A percentile compares a stretch with the other conserved stretches of the same genome.
These are phyloP conservation scores for Backusella macrospora DNA, from an alignment of 192 early-diverging fungal species.

Conservation along the genomic window DNA sequence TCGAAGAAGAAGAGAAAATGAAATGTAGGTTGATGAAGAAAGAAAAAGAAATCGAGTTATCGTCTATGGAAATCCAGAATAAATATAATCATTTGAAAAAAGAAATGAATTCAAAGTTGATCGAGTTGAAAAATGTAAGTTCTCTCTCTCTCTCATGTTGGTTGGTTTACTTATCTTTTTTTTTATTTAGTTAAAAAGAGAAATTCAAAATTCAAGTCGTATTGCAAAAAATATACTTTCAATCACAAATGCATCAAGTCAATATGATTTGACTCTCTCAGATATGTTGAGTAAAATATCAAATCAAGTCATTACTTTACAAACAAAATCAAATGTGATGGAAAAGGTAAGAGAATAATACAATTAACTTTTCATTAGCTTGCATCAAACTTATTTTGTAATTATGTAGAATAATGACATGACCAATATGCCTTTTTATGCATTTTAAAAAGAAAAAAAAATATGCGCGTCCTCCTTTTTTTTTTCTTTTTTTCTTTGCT, in stretches of 20 bases:
- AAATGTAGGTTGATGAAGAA: too few relatives aligned
- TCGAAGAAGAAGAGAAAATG: not conserved
- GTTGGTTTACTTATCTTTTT: not conserved
- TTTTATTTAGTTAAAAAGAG: not conserved
- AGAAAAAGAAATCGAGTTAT: not conserved
- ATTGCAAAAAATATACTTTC: constrained; percentile 6
- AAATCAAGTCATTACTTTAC: not conserved
- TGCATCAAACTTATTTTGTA: too few relatives aligned
- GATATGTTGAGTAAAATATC: not conserved
- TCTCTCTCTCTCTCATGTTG: too few relatives aligned
- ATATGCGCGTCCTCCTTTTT: too few relatives aligned
- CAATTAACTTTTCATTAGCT: too few relatives aligned
- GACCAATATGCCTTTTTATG: not conserved
- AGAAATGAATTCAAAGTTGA: not conserved
- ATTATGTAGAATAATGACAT: not conserved
- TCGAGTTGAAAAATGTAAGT: constrained; percentile 7
- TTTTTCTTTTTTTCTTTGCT: constrained; percentile 37
- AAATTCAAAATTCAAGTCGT: not conserved
- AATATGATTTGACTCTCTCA: not conserved
- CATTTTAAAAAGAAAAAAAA: not conserved
- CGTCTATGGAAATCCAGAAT: not conserved
- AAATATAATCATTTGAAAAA: not conserved
- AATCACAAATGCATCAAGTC: not conserved
- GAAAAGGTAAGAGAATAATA: not conserved
- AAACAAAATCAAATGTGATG: constrained; percentile 3